Conservation (phyloP, 169 alveolate genomes). For the Cryptosporidium tyzzeri region DNA sequence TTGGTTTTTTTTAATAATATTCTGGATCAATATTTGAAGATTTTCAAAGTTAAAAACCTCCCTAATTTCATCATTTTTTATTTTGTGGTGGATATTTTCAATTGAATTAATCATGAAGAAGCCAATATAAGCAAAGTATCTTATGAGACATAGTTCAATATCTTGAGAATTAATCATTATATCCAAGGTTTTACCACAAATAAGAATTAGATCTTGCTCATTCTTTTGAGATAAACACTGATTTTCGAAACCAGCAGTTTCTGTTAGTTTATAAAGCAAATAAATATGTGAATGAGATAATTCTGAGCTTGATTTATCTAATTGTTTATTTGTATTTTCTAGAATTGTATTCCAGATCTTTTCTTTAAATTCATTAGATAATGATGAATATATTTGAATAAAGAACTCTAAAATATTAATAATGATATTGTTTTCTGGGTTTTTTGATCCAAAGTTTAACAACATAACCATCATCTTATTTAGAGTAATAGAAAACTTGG, state of each 20-base stretch:
- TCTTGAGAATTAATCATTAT: background rate
- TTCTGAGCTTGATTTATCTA: background rate
- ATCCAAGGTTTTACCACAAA: background rate
- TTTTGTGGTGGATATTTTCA: background rate
- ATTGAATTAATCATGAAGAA: conserved; percentile 5
- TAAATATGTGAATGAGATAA: background rate
- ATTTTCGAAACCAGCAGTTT: no score
- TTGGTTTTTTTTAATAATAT: background rate
- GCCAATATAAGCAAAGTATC: conserved; percentile 22
- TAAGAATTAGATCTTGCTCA: conserved; percentile 10
- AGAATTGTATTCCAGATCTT: conserved; percentile 14
- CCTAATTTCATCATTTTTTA: background rate
- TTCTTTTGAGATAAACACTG: background rate
- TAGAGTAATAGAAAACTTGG: background rate
- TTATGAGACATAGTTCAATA: background rate
- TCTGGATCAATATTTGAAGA: background rate
- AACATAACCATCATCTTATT: background rate
- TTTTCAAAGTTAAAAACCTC: background rate
- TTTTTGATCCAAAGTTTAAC: background rate
- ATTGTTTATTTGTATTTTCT: background rate
- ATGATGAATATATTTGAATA: background rate
- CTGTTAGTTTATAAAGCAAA: background rate
- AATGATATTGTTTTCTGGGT: background rate
- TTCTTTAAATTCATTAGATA: background rate
- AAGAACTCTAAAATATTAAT: background rate